Percentiles rank a stretch among this genome's conserved stretches.
These are phyloP conservation scores for Suhomyces terraborum DNA, from an alignment of 1,139 yeast species.

Conservation along the genomic window DNA sequence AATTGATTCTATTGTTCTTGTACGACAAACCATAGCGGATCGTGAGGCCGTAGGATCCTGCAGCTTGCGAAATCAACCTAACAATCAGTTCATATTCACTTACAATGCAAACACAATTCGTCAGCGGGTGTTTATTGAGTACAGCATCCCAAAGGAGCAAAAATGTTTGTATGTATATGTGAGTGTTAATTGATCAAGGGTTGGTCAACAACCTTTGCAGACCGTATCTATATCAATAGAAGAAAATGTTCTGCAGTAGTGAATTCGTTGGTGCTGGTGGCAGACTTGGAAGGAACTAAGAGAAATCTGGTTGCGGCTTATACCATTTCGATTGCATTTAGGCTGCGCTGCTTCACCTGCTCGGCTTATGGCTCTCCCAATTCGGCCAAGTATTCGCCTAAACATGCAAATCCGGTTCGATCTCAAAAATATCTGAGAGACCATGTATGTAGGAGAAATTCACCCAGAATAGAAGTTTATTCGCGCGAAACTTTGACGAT, in stretches of 20 bases:
- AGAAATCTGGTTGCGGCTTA: no score
- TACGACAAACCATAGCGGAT: background rate
- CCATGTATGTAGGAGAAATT: background rate
- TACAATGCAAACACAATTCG: background rate
- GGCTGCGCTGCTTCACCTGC: background rate
- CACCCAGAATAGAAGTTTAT: background rate
- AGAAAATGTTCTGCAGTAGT: no score
- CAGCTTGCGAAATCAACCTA: no score
- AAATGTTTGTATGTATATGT: no score
- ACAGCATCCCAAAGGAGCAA: background rate
- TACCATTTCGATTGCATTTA: background rate
- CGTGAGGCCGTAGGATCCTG: no score
- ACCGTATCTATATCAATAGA: no score
- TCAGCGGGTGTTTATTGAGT: background rate
- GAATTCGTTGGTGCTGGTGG: no score
- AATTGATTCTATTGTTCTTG: background rate
- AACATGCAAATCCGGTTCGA: background rate
- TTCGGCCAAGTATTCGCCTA: background rate
- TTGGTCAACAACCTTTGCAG: no score
- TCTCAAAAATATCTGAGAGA: background rate
- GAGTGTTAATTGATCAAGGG: no score
- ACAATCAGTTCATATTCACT: no score
- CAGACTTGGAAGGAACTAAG: no score
- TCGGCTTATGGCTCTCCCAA: background rate
- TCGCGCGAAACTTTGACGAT: background rate